These are phyloP conservation scores for Trametes cinnabarina DNA, from an alignment of 768 basidiomycete species.

Conservation along the genomic window DNA sequence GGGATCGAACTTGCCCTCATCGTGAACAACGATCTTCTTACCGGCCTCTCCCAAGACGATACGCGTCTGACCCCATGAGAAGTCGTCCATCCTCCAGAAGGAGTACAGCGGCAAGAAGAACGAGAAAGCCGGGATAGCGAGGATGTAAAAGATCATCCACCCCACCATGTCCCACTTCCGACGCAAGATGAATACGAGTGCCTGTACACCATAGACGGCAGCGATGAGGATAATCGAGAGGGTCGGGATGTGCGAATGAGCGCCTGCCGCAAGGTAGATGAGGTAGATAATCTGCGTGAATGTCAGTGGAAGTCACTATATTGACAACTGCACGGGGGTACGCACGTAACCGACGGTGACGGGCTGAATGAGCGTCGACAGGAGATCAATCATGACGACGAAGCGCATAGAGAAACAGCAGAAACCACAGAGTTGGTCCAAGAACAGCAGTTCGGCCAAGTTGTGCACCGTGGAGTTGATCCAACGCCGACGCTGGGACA, in stretches of 20 bases:
- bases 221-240: conserved; percentile 90
- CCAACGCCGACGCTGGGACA: conserved; percentile 98
- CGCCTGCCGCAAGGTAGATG: conserved; percentile 71
- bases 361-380: conserved; percentile 83
- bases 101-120: conserved; percentile 92
- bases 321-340: conserved; percentile 17
- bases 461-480: conserved; percentile 99
- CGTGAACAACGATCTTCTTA: conserved; percentile 94
- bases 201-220: conserved; percentile 85
- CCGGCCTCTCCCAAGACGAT: conserved; percentile 91
- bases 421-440: conserved; percentile 92
- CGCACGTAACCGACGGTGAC: conserved; percentile 88
- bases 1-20: conserved; percentile 97
- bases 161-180: conserved; percentile 99
- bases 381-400: conserved; percentile 92
- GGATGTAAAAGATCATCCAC: conserved; percentile 95
- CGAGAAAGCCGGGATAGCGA: conserved; percentile 91
- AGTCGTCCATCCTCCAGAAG: conserved; percentile 98
- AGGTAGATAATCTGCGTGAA: conserved; percentile 75
- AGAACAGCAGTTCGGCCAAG: conserved; percentile 85
- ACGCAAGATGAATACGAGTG: conserved; percentile 85
- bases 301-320: conserved; percentile 14
- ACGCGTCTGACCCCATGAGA: conserved; percentile 94
- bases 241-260: conserved; percentile 67
- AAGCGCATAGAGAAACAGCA: conserved; percentile 99